Evolutionary conservation across 371 early-diverging fungal species (phyloP).

Genomic region (Umbelopsis sp.): DNA sequence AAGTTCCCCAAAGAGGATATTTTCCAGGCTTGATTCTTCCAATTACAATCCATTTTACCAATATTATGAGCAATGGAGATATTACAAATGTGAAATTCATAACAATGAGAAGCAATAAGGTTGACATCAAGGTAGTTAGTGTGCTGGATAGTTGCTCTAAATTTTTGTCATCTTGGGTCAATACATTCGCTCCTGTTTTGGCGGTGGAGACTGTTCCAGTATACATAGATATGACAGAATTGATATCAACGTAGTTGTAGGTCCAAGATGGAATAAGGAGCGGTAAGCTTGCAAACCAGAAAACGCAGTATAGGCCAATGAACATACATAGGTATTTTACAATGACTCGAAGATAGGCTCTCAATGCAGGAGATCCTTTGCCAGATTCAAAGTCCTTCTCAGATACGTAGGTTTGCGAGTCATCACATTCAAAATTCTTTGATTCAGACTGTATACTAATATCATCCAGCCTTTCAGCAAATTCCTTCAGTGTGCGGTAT

Average conservation of each 20-base stretch:
- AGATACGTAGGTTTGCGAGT: neutral
- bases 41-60: neutral
- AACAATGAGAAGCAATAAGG: neutral
- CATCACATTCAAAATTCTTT: neutral
- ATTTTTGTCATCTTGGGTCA: neutral
- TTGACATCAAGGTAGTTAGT: neutral
- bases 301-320: neutral
- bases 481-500: neutral
- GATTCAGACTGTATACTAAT: neutral
- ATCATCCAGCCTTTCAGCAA: neutral
- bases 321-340: neutral
- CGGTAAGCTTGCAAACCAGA: neutral
- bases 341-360: neutral
- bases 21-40: slow-evolving; percentile 3
- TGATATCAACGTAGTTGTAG: neutral
- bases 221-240: neutral
- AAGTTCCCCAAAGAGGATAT: neutral
- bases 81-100: neutral
- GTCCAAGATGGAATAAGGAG: neutral
- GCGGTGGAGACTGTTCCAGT: neutral
- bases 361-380: neutral
- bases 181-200: neutral
- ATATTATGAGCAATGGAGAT: neutral
- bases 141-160: neutral
- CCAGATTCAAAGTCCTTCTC: neutral